A percentile compares a stretch with the other conserved stretches of the same genome.
Conservation (phyloP, 2,329 filamentous ascomycete genomes). For the Stachybotrys chlorohalonatus region DNA sequence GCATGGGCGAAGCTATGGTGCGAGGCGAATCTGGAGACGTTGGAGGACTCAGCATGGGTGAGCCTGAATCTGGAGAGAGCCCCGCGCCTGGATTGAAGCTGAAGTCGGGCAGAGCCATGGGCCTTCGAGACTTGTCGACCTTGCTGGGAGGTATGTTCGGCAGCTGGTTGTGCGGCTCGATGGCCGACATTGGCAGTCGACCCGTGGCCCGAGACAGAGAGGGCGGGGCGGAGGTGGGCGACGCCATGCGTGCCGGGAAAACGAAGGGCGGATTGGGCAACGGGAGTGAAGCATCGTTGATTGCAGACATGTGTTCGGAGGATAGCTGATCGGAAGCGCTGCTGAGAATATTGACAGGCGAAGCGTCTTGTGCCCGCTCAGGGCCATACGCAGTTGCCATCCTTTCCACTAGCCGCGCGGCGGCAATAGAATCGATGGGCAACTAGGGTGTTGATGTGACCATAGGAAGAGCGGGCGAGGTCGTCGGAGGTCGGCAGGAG, state of each 20-base stretch:
- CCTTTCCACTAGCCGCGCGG: constrained; percentile 34
- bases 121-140: constrained; percentile 14
- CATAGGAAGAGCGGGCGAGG: constrained; percentile 24
- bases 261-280: constrained; percentile 57
- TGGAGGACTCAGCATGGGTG: constrained; percentile 38
- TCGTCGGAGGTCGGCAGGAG: background rate
- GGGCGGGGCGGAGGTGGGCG: constrained; percentile 34
- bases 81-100: constrained; percentile 44
- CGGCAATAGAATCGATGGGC: constrained; percentile 35
- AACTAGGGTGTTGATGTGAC: constrained; percentile 25
- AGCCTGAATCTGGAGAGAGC: constrained; percentile 20
- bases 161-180: constrained; percentile 31
- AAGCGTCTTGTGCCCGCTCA: constrained; percentile 22
- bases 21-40: constrained; percentile 43
- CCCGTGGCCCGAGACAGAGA: constrained; percentile 38
- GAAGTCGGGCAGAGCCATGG: constrained; percentile 42
- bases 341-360: constrained; percentile 14
- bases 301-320: constrained; percentile 9
- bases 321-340: constrained; percentile 14
- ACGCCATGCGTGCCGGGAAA: constrained; percentile 44
- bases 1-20: constrained; percentile 44
- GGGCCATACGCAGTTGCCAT: constrained; percentile 33
- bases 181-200: constrained; percentile 43
- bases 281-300: constrained; percentile 19
- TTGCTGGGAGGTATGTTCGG: constrained; percentile 20